These are phyloP conservation scores for Calophaca sinica DNA, from an alignment of 306 rosid genomes.

Conservation along the genomic window DNA sequence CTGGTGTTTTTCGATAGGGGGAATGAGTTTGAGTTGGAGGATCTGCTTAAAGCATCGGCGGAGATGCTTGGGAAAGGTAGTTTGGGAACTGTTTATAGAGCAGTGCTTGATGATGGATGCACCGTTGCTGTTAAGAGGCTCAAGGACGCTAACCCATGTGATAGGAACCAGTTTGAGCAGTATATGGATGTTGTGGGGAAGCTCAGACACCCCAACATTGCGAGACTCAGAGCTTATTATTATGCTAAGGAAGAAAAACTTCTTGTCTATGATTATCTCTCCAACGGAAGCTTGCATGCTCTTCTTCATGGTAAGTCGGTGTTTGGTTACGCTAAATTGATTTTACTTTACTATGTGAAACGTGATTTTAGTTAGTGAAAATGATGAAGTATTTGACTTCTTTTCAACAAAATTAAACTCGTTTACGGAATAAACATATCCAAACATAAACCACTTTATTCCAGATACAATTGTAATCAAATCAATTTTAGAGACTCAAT, in stretches of 20 bases:
- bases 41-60: slow-evolving; percentile 90
- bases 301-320: slow-evolving; percentile 79
- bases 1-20: slow-evolving; percentile 83
- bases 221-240: slow-evolving; percentile 83
- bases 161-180: slow-evolving; percentile 83
- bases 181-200: slow-evolving; percentile 94
- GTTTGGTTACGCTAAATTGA: no score
- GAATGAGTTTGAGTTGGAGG: slow-evolving; percentile 91
- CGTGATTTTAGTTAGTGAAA: no score
- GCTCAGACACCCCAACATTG: slow-evolving; percentile 77
- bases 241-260: slow-evolving; percentile 97
- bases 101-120: slow-evolving; percentile 82
- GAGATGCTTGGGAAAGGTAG: slow-evolving; percentile 98
- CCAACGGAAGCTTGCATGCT: slow-evolving; percentile 90
- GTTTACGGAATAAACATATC: no score
- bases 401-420: no score
- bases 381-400: no score
- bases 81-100: slow-evolving; percentile 92
- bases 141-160: slow-evolving; percentile 90
- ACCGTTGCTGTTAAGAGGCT: slow-evolving; percentile 91
- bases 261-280: slow-evolving; percentile 88
- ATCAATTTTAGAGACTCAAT: no score
- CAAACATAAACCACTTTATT: no score
- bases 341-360: no score
- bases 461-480: no score